Evolutionary conservation across 2,329 filamentous ascomycete genomes (phyloP).

Genomic region (Sporothrix protearum): DNA sequence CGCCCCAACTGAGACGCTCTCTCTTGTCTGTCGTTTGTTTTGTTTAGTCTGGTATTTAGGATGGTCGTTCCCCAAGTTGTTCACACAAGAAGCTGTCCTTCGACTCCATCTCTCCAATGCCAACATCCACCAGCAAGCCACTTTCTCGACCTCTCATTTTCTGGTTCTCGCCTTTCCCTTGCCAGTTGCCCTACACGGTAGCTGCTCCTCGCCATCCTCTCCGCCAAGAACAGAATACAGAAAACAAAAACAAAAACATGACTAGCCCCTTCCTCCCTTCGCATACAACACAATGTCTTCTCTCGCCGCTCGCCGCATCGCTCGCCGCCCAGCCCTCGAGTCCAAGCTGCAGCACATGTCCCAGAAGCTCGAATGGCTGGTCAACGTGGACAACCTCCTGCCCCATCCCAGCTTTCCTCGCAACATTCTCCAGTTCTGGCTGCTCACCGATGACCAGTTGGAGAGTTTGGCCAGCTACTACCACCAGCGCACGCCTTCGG

Average conservation of each 20-base stretch:
- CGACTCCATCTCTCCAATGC: background rate
- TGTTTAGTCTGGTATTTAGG: constrained; percentile 2
- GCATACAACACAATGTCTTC: background rate
- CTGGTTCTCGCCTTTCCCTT: background rate
- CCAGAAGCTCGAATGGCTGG: constrained; percentile 62
- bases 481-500: constrained; percentile 60
- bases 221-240: background rate
- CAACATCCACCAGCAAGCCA: background rate
- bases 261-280: background rate
- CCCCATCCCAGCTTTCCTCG: constrained; percentile 63
- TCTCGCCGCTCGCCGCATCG: constrained; percentile 40
- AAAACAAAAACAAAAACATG: background rate
- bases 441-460: constrained; percentile 67
- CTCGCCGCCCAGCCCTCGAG: constrained; percentile 50
- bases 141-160: background rate
- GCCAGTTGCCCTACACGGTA: background rate
- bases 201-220: background rate
- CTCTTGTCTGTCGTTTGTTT: constrained; percentile 4
- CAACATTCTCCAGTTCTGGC: constrained; percentile 68
- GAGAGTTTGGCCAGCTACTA: constrained; percentile 69
- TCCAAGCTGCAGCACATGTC: constrained; percentile 64
- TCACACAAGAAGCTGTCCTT: background rate
- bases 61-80: background rate
- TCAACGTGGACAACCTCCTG: constrained; percentile 58
- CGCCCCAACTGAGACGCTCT: background rate